These are phyloP conservation scores for Umbilicus rupestris DNA, from an alignment of 164 flowering plant genomes.

Conservation along the genomic window DNA sequence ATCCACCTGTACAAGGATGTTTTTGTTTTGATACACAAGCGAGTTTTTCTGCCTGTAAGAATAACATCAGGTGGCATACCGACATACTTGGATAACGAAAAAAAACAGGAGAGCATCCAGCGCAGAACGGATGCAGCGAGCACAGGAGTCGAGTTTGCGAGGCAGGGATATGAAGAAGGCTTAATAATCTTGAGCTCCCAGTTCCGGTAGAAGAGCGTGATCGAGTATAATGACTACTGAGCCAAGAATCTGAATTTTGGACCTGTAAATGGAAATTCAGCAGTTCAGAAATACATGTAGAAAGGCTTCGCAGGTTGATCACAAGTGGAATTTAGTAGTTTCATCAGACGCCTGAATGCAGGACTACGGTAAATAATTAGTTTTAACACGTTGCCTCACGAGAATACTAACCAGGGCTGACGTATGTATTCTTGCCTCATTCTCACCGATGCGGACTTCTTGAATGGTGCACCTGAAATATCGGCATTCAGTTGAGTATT, in stretches of 20 bases:
- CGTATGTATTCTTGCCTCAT: constrained; percentile 73
- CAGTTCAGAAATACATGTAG: neutral
- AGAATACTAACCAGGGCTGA: constrained; percentile 49
- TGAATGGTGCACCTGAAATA: constrained; percentile 82
- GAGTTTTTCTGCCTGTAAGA: no score
- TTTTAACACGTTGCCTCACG: neutral
- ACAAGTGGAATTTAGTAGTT: neutral
- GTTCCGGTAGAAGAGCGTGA: constrained; percentile 74
- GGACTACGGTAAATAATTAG: no score
- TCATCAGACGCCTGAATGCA: neutral
- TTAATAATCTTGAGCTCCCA: constrained; percentile 58
- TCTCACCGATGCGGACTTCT: constrained; percentile 66
- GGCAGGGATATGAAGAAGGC: no score
- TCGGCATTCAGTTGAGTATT: neutral
- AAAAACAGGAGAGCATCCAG: no score
- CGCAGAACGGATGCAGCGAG: no score
- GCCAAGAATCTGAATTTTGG: constrained; percentile 81
- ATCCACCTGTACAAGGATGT: no score
- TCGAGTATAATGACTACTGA: constrained; percentile 44
- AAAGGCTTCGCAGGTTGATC: neutral
- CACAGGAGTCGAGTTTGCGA: no score
- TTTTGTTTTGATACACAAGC: no score
- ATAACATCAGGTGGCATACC: no score
- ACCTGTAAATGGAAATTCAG: constrained; percentile 22
- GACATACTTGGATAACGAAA: no score